Evolutionary conservation across 495 filamentous ascomycete species (phyloP), one percentile per base, ranked within the genome.

Genomic region (Xylaria telfairii): DNA sequence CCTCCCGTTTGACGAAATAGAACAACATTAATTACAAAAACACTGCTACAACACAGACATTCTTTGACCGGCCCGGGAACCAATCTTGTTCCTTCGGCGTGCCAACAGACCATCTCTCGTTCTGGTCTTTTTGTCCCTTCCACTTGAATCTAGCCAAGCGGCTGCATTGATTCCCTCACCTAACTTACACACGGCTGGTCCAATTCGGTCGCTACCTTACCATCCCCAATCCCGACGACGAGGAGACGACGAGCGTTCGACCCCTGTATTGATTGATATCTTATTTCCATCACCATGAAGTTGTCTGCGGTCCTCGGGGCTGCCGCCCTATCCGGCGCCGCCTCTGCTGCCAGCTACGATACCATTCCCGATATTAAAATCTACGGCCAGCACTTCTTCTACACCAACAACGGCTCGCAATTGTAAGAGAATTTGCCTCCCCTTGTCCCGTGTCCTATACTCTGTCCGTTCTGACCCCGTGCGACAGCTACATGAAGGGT

Each of bases 401-500:
- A 78, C 68, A 66, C 63, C 44, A 78, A 78, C 73, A 78, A 78
- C 30, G 76, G 76, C 21, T 74, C 76, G 30, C 76, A 78, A 74
- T 78, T 77, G 76, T 78, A 75, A 71, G 70, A n/a, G 9, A 28
- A 28, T 34, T 2, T 17, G 26, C 21, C 13, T 44, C 17, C 6
- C 24, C n/a, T 24, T n/a, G 1, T 21, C 32, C 13, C 8, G 9
- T 3, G 4, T 37, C n/a, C 32, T 41, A 1, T 3, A 4, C 15
- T 26, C 64, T 66, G 28, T 41, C 4, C 7, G 10, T 24, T 26
- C 64, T 66, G 28, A 68, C 54, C 15, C 15, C 30, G 5, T 61
- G 30, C 41, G 24, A 46, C 32, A 78, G 76, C 76, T 89, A 82
- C 77, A 92, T 98, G 72, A 91, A 90, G 71, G 96, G 96, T 76